Evolutionary conservation across 805 yeast genomes (phyloP).

Genomic region (Cyberlindnera mrakii): DNA sequence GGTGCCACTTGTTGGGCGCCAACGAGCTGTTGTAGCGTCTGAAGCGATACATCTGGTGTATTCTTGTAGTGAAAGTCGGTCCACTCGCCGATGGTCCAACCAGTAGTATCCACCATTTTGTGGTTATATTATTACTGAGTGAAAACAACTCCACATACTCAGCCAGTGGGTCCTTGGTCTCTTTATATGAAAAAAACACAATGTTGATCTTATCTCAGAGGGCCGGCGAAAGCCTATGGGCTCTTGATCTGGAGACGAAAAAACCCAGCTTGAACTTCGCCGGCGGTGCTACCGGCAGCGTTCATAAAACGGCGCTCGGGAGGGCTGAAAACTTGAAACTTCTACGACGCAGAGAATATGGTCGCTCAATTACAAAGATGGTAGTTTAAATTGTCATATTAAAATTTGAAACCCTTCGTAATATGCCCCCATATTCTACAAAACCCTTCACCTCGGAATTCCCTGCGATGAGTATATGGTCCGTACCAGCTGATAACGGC

Average conservation of each 20-base stretch:
- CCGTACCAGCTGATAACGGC: constrained; percentile 2
- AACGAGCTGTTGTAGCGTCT: constrained; percentile 39
- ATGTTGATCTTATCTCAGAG: background rate
- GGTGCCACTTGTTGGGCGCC: constrained; percentile 39
- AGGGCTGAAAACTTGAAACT: background rate
- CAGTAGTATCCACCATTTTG: constrained; percentile 27
- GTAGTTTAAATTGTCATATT: too few relatives aligned
- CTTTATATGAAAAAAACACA: too few relatives aligned
- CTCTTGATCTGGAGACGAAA: background rate
- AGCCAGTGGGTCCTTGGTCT: background rate
- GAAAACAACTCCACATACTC: background rate
- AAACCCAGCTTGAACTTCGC: background rate
- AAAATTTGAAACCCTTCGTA: too few relatives aligned
- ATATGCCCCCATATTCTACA: too few relatives aligned
- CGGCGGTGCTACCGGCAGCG: background rate
- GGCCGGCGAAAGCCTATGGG: background rate
- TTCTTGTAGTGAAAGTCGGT: constrained; percentile 54
- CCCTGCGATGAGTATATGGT: too few relatives aligned
- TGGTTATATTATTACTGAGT: background rate
- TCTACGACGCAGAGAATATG: too few relatives aligned
- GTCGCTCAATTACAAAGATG: too few relatives aligned
- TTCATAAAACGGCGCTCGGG: background rate
- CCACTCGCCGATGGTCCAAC: constrained; percentile 87
- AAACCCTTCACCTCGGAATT: too few relatives aligned
- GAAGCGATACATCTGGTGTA: constrained; percentile 56